Conservation (phyloP, 192 early-diverging fungal species). For the Phycomyces blakesleeanus region DNA sequence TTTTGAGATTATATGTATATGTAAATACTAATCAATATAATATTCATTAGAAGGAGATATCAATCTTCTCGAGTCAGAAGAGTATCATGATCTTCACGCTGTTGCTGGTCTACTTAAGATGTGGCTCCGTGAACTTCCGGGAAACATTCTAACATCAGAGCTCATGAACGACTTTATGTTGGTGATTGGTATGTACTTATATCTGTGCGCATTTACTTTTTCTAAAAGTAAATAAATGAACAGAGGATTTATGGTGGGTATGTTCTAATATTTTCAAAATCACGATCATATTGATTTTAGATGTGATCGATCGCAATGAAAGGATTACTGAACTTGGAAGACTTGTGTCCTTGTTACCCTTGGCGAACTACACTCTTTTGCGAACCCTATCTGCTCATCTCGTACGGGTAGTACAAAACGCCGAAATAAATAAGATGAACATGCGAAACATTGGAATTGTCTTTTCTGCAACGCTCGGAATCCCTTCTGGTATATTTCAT, state of each 20-base stretch:
- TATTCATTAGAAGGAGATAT: slow-evolving; percentile 64
- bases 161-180: slow-evolving; percentile 77
- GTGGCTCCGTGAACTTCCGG: slow-evolving; percentile 86
- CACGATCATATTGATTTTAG: too few relatives aligned
- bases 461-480: slow-evolving; percentile 92
- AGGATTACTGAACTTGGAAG: slow-evolving; percentile 77
- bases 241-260: too few relatives aligned
- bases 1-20: too few relatives aligned
- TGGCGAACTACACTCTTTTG: slow-evolving; percentile 87
- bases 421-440: slow-evolving; percentile 91
- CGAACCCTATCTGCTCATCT: slow-evolving; percentile 85
- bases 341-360: slow-evolving; percentile 72
- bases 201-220: too few relatives aligned
- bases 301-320: slow-evolving; percentile 70
- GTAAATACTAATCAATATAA: too few relatives aligned
- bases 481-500: slow-evolving; percentile 87
- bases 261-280: too few relatives aligned
- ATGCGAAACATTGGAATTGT: slow-evolving; percentile 94
- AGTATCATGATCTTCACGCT: slow-evolving; percentile 86
- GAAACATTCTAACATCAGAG: slow-evolving; percentile 78
- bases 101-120: slow-evolving; percentile 90
- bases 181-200: slow-evolving; percentile 56
- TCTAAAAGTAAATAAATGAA: too few relatives aligned
- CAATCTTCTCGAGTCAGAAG: slow-evolving; percentile 51
- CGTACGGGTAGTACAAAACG: slow-evolving; percentile 80